Conservation (phyloP, 73 alveolate genomes). For the Paramecium sonneborni region DNA sequence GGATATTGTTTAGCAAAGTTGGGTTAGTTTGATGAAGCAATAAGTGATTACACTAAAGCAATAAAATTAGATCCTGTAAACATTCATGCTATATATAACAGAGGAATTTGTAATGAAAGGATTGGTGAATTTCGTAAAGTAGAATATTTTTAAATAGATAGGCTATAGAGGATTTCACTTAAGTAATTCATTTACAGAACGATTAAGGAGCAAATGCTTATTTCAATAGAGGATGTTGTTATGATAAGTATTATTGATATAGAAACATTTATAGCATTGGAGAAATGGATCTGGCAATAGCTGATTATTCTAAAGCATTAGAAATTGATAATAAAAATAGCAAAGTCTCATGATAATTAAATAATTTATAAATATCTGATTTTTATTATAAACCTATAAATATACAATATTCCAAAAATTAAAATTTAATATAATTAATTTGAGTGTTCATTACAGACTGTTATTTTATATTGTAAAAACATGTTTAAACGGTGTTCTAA, state of each 20-base stretch:
- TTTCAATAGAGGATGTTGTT: constrained; percentile 98
- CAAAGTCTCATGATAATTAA: background rate
- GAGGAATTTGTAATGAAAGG: constrained; percentile 96
- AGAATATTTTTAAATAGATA: background rate
- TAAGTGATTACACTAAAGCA: constrained; percentile 88
- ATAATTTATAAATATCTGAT: no score
- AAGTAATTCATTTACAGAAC: constrained; percentile 84
- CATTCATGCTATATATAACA: constrained; percentile 96
- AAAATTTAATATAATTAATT: no score
- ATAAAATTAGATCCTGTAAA: constrained; percentile 81
- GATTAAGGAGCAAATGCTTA: constrained; percentile 97
- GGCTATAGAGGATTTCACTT: constrained; percentile 94
- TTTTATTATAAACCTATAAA: background rate
- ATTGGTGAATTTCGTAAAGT: constrained; percentile 85
- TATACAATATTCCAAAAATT: no score
- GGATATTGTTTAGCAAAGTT: constrained; percentile 97
- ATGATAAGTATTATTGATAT: constrained; percentile 80
- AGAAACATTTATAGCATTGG: constrained; percentile 72
- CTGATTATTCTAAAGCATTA: constrained; percentile 94
- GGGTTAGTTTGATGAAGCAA: constrained; percentile 91
- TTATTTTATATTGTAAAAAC: no score
- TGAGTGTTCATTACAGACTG: no score
- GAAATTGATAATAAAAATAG: constrained; percentile 85
- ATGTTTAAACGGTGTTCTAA: no score
- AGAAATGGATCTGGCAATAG: constrained; percentile 91